Evolutionary conservation across 1,139 yeast genomes (phyloP).

Genomic region (Diutina rugosa): DNA sequence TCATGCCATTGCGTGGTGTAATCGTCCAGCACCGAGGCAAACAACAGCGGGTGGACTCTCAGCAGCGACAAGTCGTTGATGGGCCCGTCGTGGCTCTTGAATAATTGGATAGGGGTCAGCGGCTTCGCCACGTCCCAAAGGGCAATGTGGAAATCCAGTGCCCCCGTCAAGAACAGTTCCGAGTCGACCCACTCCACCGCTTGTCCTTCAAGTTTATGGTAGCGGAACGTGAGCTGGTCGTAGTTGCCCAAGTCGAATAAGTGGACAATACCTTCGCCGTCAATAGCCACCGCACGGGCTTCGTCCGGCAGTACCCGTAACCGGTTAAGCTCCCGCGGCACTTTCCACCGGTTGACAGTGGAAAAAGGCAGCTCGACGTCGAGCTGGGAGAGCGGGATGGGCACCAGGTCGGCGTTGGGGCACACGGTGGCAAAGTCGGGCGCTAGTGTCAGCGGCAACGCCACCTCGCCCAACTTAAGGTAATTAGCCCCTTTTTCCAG

Average conservation of each 20-base stretch:
- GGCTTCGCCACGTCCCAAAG: conserved; percentile 48
- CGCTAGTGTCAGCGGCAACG: conserved; percentile 38
- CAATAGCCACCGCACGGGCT: conserved; percentile 32
- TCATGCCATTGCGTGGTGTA: conserved; percentile 57
- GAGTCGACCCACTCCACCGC: conserved; percentile 53
- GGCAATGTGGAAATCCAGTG: conserved; percentile 55
- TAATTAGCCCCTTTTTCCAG: conserved; percentile 25
- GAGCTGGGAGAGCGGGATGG: conserved; percentile 5
- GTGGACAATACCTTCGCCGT: conserved; percentile 36
- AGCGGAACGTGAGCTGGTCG: conserved; percentile 27
- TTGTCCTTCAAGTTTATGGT: conserved; percentile 56
- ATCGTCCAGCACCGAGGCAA: conserved; percentile 71
- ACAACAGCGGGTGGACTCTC: conserved; percentile 26
- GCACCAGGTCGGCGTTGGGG: conserved; percentile 1
- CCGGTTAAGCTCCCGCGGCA: conserved; percentile 41
- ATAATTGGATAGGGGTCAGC: conserved; percentile 29
- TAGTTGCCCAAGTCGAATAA: conserved; percentile 21
- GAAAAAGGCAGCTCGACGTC: conserved; percentile 12
- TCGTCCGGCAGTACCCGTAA: conserved; percentile 24
- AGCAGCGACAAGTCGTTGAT: conserved; percentile 51
- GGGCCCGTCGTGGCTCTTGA: conserved; percentile 34
- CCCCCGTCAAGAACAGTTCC: conserved; percentile 45
- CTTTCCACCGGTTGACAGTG: conserved; percentile 33
- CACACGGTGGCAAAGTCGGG: conserved; percentile 15
- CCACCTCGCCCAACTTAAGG: conserved; percentile 32